phyloP scores from a whole-genome alignment of 805 yeast genomes.

The Clavispora santaluciae region DNA sequence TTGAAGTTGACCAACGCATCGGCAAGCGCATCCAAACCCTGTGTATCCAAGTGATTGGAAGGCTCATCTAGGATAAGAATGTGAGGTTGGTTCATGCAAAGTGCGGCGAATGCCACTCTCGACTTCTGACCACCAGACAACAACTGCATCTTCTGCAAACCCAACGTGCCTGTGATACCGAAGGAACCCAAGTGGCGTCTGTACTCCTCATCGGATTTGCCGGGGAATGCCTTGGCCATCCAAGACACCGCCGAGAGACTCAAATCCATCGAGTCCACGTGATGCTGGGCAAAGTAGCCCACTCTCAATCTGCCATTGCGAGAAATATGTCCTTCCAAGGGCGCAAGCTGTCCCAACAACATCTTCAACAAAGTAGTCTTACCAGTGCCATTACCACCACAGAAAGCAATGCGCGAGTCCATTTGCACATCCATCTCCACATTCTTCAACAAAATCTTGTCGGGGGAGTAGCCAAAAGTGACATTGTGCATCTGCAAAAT shows the following conservation, averaged over 20 bases:
- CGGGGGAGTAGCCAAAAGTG: conserved; percentile 74
- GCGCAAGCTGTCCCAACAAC: conserved; percentile 70
- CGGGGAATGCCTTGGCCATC: conserved; percentile 88
- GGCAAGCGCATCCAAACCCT: conserved; percentile 93
- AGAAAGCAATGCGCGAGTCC: conserved; percentile 93
- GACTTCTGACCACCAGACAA: conserved; percentile 98
- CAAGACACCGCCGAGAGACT: conserved; percentile 83
- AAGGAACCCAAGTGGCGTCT: conserved; percentile 95
- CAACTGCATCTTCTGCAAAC: conserved; percentile 82
- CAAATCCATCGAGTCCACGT: conserved; percentile 95
- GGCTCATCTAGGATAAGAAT: conserved; percentile 94
- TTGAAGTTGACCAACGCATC: conserved; percentile 83
- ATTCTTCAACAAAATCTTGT: conserved; percentile 58
- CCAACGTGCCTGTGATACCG: conserved; percentile 93
- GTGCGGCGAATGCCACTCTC: conserved; percentile 95
- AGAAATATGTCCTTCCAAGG: conserved; percentile 72
- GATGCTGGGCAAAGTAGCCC: conserved; percentile 98
- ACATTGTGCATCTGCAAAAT: conserved; percentile 84
- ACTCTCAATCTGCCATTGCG: conserved; percentile 83
- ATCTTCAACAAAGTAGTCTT: conserved; percentile 90
- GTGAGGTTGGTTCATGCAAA: conserved; percentile 87
- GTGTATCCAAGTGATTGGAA: conserved; percentile 95
- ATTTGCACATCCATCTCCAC: conserved; percentile 89
- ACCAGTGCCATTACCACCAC: conserved; percentile 99
- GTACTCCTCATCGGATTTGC: conserved; percentile 93